Evolutionary conservation across 176 grass and related monocot genomes (phyloP), one percentile per base, ranked within the genome.

Genomic region (Bromus sterilis): DNA sequence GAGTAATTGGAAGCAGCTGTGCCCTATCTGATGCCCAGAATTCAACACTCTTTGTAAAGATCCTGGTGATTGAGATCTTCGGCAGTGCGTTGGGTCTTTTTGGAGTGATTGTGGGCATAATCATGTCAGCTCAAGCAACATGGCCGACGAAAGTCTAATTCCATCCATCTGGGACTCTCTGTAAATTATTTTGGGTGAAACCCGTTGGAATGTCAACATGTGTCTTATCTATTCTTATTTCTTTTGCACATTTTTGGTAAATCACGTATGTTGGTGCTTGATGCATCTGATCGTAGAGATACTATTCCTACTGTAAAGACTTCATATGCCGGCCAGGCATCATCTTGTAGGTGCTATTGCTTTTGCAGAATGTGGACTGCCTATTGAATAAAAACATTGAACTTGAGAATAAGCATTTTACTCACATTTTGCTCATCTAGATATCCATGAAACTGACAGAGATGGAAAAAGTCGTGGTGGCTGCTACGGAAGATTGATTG

Each of bases 1-100:
- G 96, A 84, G 91, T 95, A 86, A 98, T 98, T 41, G 96, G 96
- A 79, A 98, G 96, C 84, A 98, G 96, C 56, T 98, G 96, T 63
- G 93, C 96, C 9, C 67, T 98, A 4, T 93, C 96, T 43, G 96
- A 98, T 93, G 96, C 96, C 65, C 96, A 98, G 78, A 98, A 98
- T 74, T 98, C 96, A 12, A 88, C 96, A 48, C 96, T 98, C 25
- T 98, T 95, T 60, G 96, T 98, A 32, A 95, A 98, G 81, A 98
- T 98, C 66, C 62, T 98, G 84, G 96, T 98, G 78, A 95, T 98
- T 68, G 96, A 95, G 60, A 98, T 98, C 75, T 98, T 98, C 5
- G 96, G 96, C 82, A 98, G 96, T n/a, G 96, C 93, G 23, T 76
- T 98, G 76, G 93, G 96, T 15, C 84, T 98, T 76, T 98, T 98